Evolutionary conservation across 345 rosid genomes (phyloP).

Genomic region (Tarenaya hassleriana): DNA sequence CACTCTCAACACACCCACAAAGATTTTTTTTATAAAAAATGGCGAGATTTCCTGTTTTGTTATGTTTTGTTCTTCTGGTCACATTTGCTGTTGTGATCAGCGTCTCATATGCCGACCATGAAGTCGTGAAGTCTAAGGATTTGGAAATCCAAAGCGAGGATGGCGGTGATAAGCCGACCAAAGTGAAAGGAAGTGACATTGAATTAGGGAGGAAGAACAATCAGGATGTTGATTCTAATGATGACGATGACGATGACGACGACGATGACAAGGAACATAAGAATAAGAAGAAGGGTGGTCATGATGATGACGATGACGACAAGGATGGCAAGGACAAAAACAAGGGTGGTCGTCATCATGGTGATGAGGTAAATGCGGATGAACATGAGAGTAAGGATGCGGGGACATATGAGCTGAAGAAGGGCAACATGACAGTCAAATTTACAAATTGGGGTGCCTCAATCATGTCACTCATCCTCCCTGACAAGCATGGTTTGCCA

Average conservation of each 20-base stretch:
- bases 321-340: conserved; percentile 10
- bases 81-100: conserved; percentile 24
- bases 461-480: conserved; percentile 55
- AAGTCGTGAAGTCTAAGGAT: conserved; percentile 16
- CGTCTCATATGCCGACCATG: conserved; percentile 21
- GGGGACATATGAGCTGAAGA: conserved; percentile 60
- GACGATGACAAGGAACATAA: conserved; percentile 3
- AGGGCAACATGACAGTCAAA: conserved; percentile 54
- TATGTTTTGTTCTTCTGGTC: conserved; percentile 24
- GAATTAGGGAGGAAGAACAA: not conserved
- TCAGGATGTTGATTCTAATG: conserved; percentile 13
- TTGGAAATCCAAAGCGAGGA: conserved; percentile 10
- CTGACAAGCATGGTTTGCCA: conserved; percentile 74
- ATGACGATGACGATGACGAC: not conserved
- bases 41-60: conserved; percentile 24
- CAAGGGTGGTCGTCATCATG: conserved; percentile 17
- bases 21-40: conserved; percentile 12
- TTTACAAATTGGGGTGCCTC: conserved; percentile 91
- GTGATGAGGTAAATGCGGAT: conserved; percentile 28
- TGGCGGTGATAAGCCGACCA: conserved; percentile 5
- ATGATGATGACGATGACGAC: conserved; percentile 9
- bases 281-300: conserved; percentile 18
- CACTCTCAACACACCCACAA: not conserved
- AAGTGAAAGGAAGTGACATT: conserved; percentile 10
- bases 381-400: conserved; percentile 28